phyloP scores from a whole-genome alignment of 1,284 basidiomycete genomes.

The Trichosporon coremiiforme region DNA sequence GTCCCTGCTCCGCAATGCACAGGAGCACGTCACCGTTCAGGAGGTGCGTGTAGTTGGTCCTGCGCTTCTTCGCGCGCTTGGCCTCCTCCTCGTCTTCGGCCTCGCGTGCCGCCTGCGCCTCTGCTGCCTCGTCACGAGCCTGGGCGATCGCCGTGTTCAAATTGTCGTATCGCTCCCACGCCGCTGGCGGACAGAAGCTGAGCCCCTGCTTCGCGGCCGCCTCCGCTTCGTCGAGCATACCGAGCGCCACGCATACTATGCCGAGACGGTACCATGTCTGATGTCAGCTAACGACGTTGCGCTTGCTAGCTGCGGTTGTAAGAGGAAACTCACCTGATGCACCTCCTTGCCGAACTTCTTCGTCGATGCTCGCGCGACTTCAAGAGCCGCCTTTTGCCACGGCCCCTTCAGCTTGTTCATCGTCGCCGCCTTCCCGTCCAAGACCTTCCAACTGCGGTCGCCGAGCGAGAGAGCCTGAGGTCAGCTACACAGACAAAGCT shows the following conservation, averaged over 20 bases:
- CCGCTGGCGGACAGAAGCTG: not conserved
- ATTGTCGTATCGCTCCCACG: not conserved
- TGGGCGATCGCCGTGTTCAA: not conserved
- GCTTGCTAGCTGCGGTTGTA: no score
- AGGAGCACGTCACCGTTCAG: conserved; percentile 42
- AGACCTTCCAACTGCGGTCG: conserved; percentile 30
- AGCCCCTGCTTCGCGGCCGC: not conserved
- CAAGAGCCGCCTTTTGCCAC: conserved; percentile 34
- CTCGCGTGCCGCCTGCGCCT: conserved; percentile 5
- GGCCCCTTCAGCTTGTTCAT: conserved; percentile 35
- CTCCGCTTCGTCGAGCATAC: conserved; percentile 27
- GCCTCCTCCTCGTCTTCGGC: conserved; percentile 20
- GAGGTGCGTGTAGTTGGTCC: conserved; percentile 38
- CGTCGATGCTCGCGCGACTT: conserved; percentile 36
- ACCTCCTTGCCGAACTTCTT: conserved; percentile 34
- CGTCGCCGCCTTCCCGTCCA: conserved; percentile 40
- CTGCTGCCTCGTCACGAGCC: not conserved
- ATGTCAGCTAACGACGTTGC: not conserved
- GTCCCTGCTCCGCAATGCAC: conserved; percentile 37
- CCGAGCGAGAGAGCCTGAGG: conserved; percentile 40
- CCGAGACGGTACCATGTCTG: conserved; percentile 45
- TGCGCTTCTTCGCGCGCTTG: conserved; percentile 18
- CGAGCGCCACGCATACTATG: conserved; percentile 28
- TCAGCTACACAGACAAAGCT: not conserved
- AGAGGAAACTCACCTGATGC: conserved; percentile 25